Evolutionary conservation across 768 basidiomycete species (phyloP), one percentile per base, ranked within the genome.

Genomic region (Termitomyces heimii): DNA sequence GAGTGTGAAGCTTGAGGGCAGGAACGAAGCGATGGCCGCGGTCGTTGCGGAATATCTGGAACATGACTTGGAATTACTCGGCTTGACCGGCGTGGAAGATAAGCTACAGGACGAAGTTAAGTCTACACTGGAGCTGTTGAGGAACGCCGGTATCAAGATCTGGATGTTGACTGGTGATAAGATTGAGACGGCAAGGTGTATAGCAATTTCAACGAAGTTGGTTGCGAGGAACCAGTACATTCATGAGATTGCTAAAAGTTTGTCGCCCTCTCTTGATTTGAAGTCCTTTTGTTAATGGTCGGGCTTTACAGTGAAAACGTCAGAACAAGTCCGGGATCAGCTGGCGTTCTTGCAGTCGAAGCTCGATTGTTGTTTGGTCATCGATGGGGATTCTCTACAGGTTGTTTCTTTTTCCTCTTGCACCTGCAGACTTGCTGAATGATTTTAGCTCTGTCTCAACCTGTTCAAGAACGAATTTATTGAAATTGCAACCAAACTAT

Each of bases 151-250:
- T 4, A 86, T 99, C 72, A 97, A 92, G 80, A 98, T 99, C 57
- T 99, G 97, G 97, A 98, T 98, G 97, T 77, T 98, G 65, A 99
- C 97, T 0, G 96, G 97, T 1, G 97, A 99, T 72, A 99, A 98
- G 76, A 93, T 98, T 50, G 97, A 99, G 77, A 99, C 97, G 3
- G 97, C 97, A 5, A 88, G 95, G 37, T 96, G 94, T 71, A 99
- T 99, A 66, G 95, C 96, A 5, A 94, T 98, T 61, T 97, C 94
- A 37, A 97, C 92, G 7, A 98, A 98, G 69, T 76, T 98, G 51
- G 97, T 98, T 8, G 88, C 92, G 24, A 81, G 97, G 64, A 94
- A 94, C 65, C 97, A 99, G 71, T 98, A 97, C 68, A 97, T 99
- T 34, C 94, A 98, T 66, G 94, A 97, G 65, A 88, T 98, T 47